A percentile compares a stretch with the other conserved stretches of the same genome.
Evolutionary conservation across 1,284 basidiomycete genomes (phyloP).

Genomic region (Golubevia sp.): DNA sequence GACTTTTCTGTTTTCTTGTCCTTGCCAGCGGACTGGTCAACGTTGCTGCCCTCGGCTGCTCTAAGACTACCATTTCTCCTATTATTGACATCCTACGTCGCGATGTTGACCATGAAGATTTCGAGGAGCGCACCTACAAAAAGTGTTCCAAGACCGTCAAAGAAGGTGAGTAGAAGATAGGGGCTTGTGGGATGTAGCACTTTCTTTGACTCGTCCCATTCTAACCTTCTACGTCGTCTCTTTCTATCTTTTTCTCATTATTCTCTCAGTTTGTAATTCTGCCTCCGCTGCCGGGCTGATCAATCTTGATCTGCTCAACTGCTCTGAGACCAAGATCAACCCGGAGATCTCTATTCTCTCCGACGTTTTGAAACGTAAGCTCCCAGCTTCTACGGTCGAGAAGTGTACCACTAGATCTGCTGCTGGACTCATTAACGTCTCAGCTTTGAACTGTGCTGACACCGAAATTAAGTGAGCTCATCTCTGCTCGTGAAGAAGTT

Average conservation of each 20-base stretch:
- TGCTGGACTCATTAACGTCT: neutral
- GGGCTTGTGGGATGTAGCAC: too few relatives aligned
- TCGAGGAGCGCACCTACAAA: neutral
- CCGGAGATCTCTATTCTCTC: neutral
- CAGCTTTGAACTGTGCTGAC: neutral
- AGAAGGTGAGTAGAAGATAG: neutral
- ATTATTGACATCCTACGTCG: neutral
- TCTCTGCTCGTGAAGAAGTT: neutral
- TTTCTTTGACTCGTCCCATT: too few relatives aligned
- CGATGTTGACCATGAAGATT: neutral
- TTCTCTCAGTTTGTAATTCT: neutral
- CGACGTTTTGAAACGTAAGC: neutral
- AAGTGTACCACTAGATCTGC: neutral
- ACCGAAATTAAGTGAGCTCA: neutral
- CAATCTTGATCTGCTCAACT: neutral
- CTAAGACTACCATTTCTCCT: neutral
- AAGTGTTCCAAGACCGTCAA: neutral
- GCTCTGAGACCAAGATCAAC: neutral
- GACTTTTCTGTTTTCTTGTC: neutral
- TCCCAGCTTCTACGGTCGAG: neutral
- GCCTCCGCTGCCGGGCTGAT: neutral
- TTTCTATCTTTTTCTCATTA: too few relatives aligned
- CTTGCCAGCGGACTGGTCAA: neutral
- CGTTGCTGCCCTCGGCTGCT: neutral
- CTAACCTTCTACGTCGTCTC: too few relatives aligned